These are phyloP conservation scores for Corchorus olitorius DNA, from an alignment of 345 rosid genomes.

Conservation along the genomic window DNA sequence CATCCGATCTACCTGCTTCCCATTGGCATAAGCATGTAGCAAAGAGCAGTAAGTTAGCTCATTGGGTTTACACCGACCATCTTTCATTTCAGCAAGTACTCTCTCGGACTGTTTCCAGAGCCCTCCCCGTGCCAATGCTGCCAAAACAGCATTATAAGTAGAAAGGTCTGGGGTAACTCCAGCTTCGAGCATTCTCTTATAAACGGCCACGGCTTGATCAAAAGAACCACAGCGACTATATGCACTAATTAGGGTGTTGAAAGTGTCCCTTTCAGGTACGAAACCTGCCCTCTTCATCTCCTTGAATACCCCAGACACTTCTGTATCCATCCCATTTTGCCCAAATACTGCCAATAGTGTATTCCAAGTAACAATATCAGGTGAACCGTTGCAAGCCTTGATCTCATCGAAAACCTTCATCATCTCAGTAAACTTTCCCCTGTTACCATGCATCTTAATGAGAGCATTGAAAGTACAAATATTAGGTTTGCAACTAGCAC, in stretches of 20 bases:
- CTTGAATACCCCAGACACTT: constrained; percentile 86
- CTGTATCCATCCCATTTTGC: constrained; percentile 84
- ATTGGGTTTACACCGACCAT: constrained; percentile 77
- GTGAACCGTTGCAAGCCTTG: constrained; percentile 55
- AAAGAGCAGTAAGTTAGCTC: constrained; percentile 82
- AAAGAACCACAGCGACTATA: constrained; percentile 89
- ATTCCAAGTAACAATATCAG: constrained; percentile 95
- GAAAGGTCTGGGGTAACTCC: constrained; percentile 89
- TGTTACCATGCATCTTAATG: constrained; percentile 89
- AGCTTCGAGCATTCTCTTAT: constrained; percentile 84
- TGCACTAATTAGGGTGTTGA: constrained; percentile 84
- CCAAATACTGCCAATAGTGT: constrained; percentile 91
- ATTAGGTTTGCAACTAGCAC: constrained; percentile 74
- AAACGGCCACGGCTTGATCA: constrained; percentile 84
- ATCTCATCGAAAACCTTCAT: constrained; percentile 93
- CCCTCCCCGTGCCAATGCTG: constrained; percentile 95
- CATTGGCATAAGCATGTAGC: constrained; percentile 94
- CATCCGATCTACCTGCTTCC: constrained; percentile 78
- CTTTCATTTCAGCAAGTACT: constrained; percentile 78
- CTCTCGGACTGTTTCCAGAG: constrained; percentile 94
- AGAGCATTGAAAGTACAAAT: constrained; percentile 93
- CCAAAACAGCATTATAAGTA: constrained; percentile 86
- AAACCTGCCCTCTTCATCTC: constrained; percentile 99
- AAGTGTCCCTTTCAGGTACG: constrained; percentile 89
- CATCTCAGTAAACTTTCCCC: constrained; percentile 88